Conservation (phyloP, 306 rosid genomes). For the Sicyos baderoa region DNA sequence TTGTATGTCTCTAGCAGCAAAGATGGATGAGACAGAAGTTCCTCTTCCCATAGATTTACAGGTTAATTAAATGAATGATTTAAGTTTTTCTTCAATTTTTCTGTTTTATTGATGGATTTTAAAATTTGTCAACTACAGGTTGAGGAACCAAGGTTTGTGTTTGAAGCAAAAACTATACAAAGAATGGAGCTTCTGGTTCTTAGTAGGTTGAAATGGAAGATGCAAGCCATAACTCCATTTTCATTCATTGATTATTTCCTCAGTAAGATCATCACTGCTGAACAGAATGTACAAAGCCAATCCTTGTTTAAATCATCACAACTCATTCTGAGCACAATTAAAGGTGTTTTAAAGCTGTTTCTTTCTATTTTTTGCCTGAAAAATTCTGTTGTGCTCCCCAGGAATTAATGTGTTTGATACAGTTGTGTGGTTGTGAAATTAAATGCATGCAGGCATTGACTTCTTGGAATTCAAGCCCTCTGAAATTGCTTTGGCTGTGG, state of each 20-base stretch:
- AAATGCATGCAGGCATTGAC: slow-evolving; percentile 55
- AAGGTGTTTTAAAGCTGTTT: slow-evolving; percentile 33
- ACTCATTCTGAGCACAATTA: slow-evolving; percentile 37
- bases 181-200: slow-evolving; percentile 67
- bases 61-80: slow-evolving; percentile 36
- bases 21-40: slow-evolving; percentile 52
- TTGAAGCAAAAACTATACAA: slow-evolving; percentile 41
- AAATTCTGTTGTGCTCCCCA: slow-evolving; percentile 12
- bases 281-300: slow-evolving; percentile 20
- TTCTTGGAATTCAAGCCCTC: slow-evolving; percentile 83
- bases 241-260: slow-evolving; percentile 60
- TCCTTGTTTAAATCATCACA: slow-evolving; percentile 34
- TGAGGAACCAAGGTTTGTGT: slow-evolving; percentile 45
- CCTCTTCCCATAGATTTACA: slow-evolving; percentile 42
- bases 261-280: slow-evolving; percentile 33
- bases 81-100: background rate
- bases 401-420: slow-evolving; percentile 33
- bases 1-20: slow-evolving; percentile 66
- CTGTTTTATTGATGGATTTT: background rate
- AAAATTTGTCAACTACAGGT: slow-evolving; percentile 32
- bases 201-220: slow-evolving; percentile 58
- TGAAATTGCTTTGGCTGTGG: slow-evolving; percentile 77
- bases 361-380: slow-evolving; percentile 17
- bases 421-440: slow-evolving; percentile 28
- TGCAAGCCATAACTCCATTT: slow-evolving; percentile 59